Conservation (phyloP, 163 green algal genomes). For the Picocystis sp. region DNA sequence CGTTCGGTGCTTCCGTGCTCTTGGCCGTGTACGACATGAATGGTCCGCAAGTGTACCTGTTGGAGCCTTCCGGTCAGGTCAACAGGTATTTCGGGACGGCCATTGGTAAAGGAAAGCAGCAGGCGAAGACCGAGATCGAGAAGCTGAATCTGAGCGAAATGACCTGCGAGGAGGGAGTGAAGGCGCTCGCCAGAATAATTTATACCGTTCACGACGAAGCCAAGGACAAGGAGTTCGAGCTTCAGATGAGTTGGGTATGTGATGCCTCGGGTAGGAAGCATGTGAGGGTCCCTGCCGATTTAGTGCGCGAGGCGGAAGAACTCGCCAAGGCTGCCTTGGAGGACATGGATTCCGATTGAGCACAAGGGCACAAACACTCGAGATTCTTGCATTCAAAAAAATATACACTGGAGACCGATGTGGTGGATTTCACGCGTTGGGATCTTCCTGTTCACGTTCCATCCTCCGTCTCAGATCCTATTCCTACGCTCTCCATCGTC, state of each 20-base stretch:
- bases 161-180: slow-evolving; percentile 66
- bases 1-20: slow-evolving; percentile 62
- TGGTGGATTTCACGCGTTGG: no score
- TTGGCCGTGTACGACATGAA: slow-evolving; percentile 63
- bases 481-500: no score
- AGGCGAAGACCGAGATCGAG: slow-evolving; percentile 95
- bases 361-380: neutral
- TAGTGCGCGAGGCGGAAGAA: slow-evolving; percentile 51
- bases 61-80: slow-evolving; percentile 63
- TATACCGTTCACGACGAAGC: slow-evolving; percentile 72
- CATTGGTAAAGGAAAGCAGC: slow-evolving; percentile 85
- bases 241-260: slow-evolving; percentile 92
- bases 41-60: slow-evolving; percentile 72
- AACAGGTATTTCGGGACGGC: slow-evolving; percentile 80
- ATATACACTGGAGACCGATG: no score
- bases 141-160: slow-evolving; percentile 83
- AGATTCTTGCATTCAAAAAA: no score
- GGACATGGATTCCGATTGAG: slow-evolving; percentile 29
- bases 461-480: no score
- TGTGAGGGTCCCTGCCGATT: slow-evolving; percentile 46
- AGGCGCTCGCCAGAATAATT: slow-evolving; percentile 77
- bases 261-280: slow-evolving; percentile 63
- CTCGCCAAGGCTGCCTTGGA: slow-evolving; percentile 65
- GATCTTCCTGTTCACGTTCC: no score
- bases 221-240: slow-evolving; percentile 91